Evolutionary conservation across 1,284 basidiomycete species (phyloP).

Genomic region (Anthracocystis panici-leucophaei): DNA sequence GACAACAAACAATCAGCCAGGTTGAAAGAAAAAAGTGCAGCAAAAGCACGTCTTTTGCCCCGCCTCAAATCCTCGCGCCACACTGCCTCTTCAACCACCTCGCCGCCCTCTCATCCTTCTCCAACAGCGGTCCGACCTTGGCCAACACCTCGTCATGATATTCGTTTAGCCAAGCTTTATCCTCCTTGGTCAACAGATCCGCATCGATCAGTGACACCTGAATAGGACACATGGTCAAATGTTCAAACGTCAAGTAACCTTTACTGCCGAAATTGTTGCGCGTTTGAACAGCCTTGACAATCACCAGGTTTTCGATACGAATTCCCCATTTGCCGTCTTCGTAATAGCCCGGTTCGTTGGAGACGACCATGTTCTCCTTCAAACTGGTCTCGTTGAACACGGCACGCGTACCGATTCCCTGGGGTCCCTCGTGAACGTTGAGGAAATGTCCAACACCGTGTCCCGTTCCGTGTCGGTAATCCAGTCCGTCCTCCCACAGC

Average conservation of each 20-base stretch:
- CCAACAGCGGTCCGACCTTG: constrained; percentile 83
- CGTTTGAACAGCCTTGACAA: constrained; percentile 71
- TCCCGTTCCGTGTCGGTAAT: constrained; percentile 74
- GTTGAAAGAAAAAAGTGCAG: no score
- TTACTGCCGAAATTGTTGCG: constrained; percentile 83
- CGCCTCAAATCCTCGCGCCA: constrained; percentile 24
- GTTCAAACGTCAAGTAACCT: constrained; percentile 60
- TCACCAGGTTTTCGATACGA: constrained; percentile 81
- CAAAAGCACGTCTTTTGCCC: no score
- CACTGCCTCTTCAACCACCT: constrained; percentile 81
- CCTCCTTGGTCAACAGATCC: constrained; percentile 76
- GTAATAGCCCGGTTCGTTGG: constrained; percentile 86
- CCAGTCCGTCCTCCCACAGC: constrained; percentile 88
- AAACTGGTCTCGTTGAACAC: constrained; percentile 68
- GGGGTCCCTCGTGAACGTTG: constrained; percentile 68
- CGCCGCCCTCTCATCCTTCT: constrained; percentile 79
- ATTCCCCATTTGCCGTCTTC: constrained; percentile 91
- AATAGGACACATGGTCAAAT: constrained; percentile 76
- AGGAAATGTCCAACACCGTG: constrained; percentile 65
- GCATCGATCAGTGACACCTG: constrained; percentile 84
- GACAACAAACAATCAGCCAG: no score
- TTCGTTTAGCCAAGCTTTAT: constrained; percentile 84
- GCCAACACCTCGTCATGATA: constrained; percentile 84
- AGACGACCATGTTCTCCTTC: constrained; percentile 67
- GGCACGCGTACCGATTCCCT: constrained; percentile 66